Evolutionary conservation across 2,329 filamentous ascomycete genomes (phyloP), one percentile per base, ranked within the genome.

Genomic region (Fonsecaea pugnacius): DNA sequence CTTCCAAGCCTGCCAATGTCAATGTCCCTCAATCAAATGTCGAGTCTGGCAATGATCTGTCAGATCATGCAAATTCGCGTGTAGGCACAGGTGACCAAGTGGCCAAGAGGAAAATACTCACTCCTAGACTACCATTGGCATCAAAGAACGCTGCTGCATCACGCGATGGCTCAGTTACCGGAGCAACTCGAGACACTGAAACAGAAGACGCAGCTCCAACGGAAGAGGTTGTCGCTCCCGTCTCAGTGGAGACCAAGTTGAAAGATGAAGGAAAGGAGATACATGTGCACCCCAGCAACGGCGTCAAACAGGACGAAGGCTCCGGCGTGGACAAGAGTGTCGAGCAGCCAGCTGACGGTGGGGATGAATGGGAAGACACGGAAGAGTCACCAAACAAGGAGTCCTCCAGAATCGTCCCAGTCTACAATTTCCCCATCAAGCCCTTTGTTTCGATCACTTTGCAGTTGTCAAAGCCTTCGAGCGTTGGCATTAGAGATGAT

Each of bases 341-440:
- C n/a, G 58, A 60, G 12, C 43, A 62, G 10, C 48, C 36, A n/a
- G 35, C 52, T 21, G 67, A 73, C n/a, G 66, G 92, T 53, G 90
- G 87, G n/a, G 92, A 96, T 69, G 93, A 89, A 78, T 96, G 92
- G 92, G 92, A 96, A 80, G 96, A 89, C 61, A 87, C 89, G 67
- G 89, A 90, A 65, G 84, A 87, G 73, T 83, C 86, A 73, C 53
- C 66, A 30, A 60, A 84, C 86, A 36, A 90, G 92, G 70, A 87
- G 88, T 64, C 84, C 87, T 3, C 35, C 21, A 80, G 83, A 52
- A 83, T 87, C 30, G 87, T 96, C 69, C 89, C 86, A 74, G 93
- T 98, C 53, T 95, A 91, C 81, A 96, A 96, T 77, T 96, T 99
- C 76, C 95, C 95, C 16, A 92, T 99, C 89, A 91, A 90, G 77